Evolutionary conservation across 1,284 basidiomycete genomes (phyloP), one percentile per base, ranked within the genome.

Genomic region (Fomitopsis betulina): DNA sequence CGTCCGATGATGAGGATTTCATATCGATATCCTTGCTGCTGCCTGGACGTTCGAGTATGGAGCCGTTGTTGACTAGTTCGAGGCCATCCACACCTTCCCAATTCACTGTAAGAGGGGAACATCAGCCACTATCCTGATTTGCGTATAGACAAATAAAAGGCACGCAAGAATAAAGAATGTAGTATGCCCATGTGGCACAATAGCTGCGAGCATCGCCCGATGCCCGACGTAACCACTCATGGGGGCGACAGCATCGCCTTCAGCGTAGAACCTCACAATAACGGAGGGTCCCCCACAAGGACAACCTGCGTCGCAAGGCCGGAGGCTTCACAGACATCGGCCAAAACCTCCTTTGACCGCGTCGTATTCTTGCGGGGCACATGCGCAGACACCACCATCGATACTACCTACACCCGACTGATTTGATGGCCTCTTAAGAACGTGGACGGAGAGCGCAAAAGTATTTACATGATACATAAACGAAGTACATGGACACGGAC

Each of bases 31-130:
- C 56, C 60, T 12, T 56, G 56, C 51, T 27, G 40, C 51, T 60
- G 9, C 23, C 42, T 15, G 12, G n/a, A 12, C 32, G 17, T 12
- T 53, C 39, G 25, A 27, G 19, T 32, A 66, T 62, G 15, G 58
- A 49, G 32, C 60, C 52, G 53, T 43, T 40, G 58, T 62, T 59
- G 45, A 59, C 51, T 63, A 71, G 77, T 60, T 86, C 80, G 52
- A 85, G 61, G 4, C 78, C 80, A 19, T 83, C 81, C 32, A 77
- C 72, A 1, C 82, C 86, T 66, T 91, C 88, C 86, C 87, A 91
- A 65, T 79, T 72, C 83, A 84, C 88, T 91, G 73, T 60, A 71
- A 63, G 68, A 60, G 58, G 40, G 30, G n/a, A 55, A 38, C 12
- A 55, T 51, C 33, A 53, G 56, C 27, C 25, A 59, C 23, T 12